Evolutionary conservation across 2,329 filamentous ascomycete genomes (phyloP).

Genomic region (Colletotrichum musicola): DNA sequence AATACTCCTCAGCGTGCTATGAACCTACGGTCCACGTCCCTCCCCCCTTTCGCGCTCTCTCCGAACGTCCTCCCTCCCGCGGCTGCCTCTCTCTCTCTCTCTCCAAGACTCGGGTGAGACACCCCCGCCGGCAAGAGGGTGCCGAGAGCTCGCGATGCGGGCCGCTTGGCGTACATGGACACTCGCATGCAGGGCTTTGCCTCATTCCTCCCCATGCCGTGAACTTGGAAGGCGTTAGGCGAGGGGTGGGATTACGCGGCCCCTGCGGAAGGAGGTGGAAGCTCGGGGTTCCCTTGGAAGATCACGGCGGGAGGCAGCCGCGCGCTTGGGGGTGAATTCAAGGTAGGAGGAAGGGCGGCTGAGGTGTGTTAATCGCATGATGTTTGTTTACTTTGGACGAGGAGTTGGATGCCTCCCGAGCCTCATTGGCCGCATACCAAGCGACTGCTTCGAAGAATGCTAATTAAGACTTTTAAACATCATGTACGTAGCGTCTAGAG

Average conservation of each 20-base stretch:
- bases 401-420: no score
- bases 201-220: neutral
- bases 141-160: conserved; percentile 33
- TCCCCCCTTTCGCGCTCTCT: neutral
- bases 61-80: neutral
- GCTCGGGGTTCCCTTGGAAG: neutral
- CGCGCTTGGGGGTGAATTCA: conserved; percentile 24
- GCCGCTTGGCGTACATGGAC: conserved; percentile 31
- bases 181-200: conserved; percentile 20
- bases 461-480: no score
- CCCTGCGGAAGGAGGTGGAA: conserved; percentile 7
- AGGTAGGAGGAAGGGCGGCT: neutral
- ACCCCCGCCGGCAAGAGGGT: conserved; percentile 36
- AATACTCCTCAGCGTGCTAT: no score
- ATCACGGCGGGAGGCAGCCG: conserved; percentile 23
- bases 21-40: no score
- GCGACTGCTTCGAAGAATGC: no score
- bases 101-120: conserved; percentile 4
- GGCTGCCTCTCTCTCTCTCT: neutral
- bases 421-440: no score
- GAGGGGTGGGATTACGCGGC: conserved; percentile 30
- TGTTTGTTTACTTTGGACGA: neutral
- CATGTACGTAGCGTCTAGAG: no score
- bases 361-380: neutral
- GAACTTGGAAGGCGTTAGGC: conserved; percentile 5